Evolutionary conservation across 441 rosid species (phyloP).

Genomic region (Mallotus japonicus): DNA sequence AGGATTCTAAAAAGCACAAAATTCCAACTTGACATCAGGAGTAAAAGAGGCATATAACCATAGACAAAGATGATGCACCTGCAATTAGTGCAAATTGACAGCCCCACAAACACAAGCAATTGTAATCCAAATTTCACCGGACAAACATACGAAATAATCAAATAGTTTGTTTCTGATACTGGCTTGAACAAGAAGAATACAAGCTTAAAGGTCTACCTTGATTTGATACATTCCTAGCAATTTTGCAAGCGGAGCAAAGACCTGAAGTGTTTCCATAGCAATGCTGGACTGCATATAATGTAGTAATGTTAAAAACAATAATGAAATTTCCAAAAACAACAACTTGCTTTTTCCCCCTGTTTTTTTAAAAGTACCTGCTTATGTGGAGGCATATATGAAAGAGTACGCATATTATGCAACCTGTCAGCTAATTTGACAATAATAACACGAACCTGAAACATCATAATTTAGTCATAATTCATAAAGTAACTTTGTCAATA

Average conservation of each 20-base stretch:
- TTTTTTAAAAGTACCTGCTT: constrained; percentile 65
- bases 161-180: not conserved
- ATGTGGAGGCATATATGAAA: constrained; percentile 88
- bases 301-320: constrained; percentile 28
- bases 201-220: constrained; percentile 50
- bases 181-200: constrained; percentile 2
- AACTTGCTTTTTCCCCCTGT: not conserved
- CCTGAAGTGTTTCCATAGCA: constrained; percentile 92
- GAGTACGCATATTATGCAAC: constrained; percentile 97
- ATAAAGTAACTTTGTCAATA: constrained; percentile 11
- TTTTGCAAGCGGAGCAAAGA: constrained; percentile 97
- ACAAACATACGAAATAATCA: not conserved
- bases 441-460: constrained; percentile 91
- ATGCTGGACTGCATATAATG: constrained; percentile 74
- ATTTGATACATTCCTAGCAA: constrained; percentile 95
- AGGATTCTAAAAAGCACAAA: not conserved
- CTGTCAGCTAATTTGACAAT: constrained; percentile 98
- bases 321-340: constrained; percentile 20
- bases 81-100: constrained; percentile 10
- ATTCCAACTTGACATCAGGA: not conserved
- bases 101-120: not conserved
- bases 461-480: constrained; percentile 26
- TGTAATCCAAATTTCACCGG: not conserved
- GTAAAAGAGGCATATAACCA: not conserved
- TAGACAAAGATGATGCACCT: not conserved